Evolutionary conservation across 2,329 filamentous ascomycete genomes (phyloP).

Genomic region (Botryotinia globosa): DNA sequence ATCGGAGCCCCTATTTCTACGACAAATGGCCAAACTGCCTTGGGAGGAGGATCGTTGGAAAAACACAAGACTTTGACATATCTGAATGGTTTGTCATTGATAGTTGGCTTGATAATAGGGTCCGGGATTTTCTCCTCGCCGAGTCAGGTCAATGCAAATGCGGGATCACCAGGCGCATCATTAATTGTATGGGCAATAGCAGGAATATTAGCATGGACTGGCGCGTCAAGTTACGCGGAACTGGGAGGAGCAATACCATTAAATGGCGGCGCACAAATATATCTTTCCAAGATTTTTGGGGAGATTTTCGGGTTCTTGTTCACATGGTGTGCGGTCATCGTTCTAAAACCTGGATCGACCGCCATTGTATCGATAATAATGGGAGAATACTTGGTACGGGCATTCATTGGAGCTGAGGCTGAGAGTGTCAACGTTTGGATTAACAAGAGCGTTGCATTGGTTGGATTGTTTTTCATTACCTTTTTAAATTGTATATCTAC

Average conservation of each 20-base stretch:
- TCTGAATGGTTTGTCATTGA: slow-evolving; percentile 85
- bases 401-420: slow-evolving; percentile 81
- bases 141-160: slow-evolving; percentile 86
- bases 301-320: slow-evolving; percentile 92
- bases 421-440: slow-evolving; percentile 81
- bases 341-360: slow-evolving; percentile 87
- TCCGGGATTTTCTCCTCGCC: slow-evolving; percentile 96
- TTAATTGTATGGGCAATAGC: slow-evolving; percentile 90
- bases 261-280: slow-evolving; percentile 91
- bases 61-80: slow-evolving; percentile 96
- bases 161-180: slow-evolving; percentile 85
- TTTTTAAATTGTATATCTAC: slow-evolving; percentile 89
- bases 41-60: slow-evolving; percentile 79
- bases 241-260: slow-evolving; percentile 92
- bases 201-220: slow-evolving; percentile 93
- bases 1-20: slow-evolving; percentile 71
- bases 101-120: slow-evolving; percentile 91
- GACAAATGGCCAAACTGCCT: slow-evolving; percentile 51
- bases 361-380: slow-evolving; percentile 98
- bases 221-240: slow-evolving; percentile 91
- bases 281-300: slow-evolving; percentile 93
- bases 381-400: slow-evolving; percentile 92
- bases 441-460: slow-evolving; percentile 81
- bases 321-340: slow-evolving; percentile 91
- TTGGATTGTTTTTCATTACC: slow-evolving; percentile 73